phyloP scores from a whole-genome alignment of 2,329 filamentous ascomycete genomes.

The Aschersonia sp. region DNA sequence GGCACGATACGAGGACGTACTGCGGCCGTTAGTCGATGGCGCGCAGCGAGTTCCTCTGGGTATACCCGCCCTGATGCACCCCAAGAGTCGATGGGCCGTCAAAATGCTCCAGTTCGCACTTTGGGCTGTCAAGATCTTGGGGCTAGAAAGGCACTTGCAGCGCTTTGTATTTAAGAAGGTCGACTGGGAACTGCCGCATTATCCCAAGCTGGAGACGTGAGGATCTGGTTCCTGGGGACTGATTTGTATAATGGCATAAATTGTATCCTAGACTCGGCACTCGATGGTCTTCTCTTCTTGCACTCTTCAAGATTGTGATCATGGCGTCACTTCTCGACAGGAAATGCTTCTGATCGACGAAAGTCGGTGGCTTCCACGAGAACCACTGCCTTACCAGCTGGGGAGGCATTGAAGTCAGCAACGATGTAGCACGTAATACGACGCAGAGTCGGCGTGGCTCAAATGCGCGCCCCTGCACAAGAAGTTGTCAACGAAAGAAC shows the following conservation, averaged over 20 bases:
- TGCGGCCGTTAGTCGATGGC: constrained; percentile 1
- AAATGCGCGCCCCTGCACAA: too few relatives aligned
- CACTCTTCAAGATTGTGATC: too few relatives aligned
- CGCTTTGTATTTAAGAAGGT: neutral
- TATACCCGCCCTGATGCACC: neutral
- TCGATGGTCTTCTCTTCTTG: too few relatives aligned
- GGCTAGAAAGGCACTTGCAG: neutral
- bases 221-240: neutral
- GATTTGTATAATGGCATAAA: neutral
- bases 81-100: neutral
- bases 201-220: neutral
- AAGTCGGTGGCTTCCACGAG: too few relatives aligned
- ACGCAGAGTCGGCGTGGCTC: too few relatives aligned
- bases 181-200: neutral
- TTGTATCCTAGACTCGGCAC: too few relatives aligned
- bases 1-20: neutral
- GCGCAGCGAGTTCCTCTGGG: neutral
- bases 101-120: neutral
- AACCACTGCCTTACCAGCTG: too few relatives aligned
- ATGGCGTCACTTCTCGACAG: too few relatives aligned
- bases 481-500: too few relatives aligned
- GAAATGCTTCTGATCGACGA: too few relatives aligned
- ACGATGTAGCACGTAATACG: too few relatives aligned
- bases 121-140: neutral
- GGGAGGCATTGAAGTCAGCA: too few relatives aligned